A percentile compares a stretch with the other conserved stretches of the same genome.
Conservation (phyloP, 208 protist genomes). For the Trypanosoma cruzi region DNA sequence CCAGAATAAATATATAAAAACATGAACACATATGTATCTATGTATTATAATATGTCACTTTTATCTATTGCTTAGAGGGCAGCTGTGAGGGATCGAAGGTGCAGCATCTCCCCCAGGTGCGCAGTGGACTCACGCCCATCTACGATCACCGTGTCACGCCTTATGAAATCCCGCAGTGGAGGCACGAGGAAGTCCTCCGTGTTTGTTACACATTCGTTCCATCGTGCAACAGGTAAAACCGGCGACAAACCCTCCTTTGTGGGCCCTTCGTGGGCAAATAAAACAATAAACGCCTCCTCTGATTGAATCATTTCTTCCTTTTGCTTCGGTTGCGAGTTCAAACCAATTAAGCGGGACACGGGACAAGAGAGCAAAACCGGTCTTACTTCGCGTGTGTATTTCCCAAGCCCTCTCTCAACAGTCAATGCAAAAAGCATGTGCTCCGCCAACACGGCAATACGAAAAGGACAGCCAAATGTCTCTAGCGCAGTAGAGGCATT, state of each 20-base stretch:
- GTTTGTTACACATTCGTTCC: constrained; percentile 66
- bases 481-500: constrained; percentile 71
- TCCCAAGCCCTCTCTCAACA: constrained; percentile 63
- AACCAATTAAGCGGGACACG: constrained; percentile 31
- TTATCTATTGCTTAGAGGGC: not conserved
- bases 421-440: constrained; percentile 71
- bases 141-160: constrained; percentile 51
- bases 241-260: constrained; percentile 36
- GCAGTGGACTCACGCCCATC: constrained; percentile 64
- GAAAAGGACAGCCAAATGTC: constrained; percentile 65
- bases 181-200: constrained; percentile 63
- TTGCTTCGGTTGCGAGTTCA: not conserved
- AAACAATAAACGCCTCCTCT: constrained; percentile 52
- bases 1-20: not conserved
- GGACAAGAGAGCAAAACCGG: constrained; percentile 78
- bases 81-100: constrained; percentile 64
- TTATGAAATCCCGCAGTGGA: constrained; percentile 38
- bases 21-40: not conserved
- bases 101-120: constrained; percentile 76
- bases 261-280: constrained; percentile 63
- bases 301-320: constrained; percentile 23
- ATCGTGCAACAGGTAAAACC: constrained; percentile 47
- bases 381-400: constrained; percentile 45
- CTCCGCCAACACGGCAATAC: constrained; percentile 58
- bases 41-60: constrained; percentile 5